Base-by-base conservation (phyloP, 1,284 basidiomycete genomes). In the Tranzscheliella williamsii region DNA sequence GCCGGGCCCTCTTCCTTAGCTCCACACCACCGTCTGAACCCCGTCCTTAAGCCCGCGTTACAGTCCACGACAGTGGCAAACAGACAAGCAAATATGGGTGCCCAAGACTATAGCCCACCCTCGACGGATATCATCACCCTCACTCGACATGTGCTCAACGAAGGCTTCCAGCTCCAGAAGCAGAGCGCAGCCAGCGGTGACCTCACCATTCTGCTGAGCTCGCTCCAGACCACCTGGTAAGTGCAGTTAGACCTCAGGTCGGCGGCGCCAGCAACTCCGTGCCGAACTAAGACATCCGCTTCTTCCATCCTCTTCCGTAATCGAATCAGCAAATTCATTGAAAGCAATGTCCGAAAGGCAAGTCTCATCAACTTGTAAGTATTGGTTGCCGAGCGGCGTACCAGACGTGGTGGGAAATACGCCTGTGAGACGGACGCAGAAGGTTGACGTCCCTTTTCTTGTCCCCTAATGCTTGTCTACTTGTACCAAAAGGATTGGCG, bases 291-390 rank as follows among this genome's bases (percentile, higher is more conserved):
- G 9, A 43, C 9, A 15, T 41, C 36, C 17, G 15, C 7, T 35
- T 7, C n/a, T 21, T 16, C 11, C 5, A 13, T 36, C 9, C 30
- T 13, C 13, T 53, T 18, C 23, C 7, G 34, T 12, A 20, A 13
- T 24, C 15, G 24, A 22, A n/a, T n/a, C 58, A 63, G 69, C 75
- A 84, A 84, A 80, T 97, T 97, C 83, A 98, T 99, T 78, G 92
- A 95, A 12, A 94, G 90, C 70, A 97, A 96, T 72, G 95, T 97
- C 65, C 87, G 95, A 69, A 91, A 92, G 81, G 94, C 95, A 21
- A 86, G 94, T 44, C 83, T 99, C 67, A 96, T 98, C 82, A 98
- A 99, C 80, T 84, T 99, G 88, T 94, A 74, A 78, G 89, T 82
- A 2, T 21, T 15, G 6, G n/a, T n/a, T n/a, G n/a, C n/a, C n/a